phyloP scores from a whole-genome alignment of 2,329 filamentous ascomycete species.

The Hymenoscyphus fructigenus region DNA sequence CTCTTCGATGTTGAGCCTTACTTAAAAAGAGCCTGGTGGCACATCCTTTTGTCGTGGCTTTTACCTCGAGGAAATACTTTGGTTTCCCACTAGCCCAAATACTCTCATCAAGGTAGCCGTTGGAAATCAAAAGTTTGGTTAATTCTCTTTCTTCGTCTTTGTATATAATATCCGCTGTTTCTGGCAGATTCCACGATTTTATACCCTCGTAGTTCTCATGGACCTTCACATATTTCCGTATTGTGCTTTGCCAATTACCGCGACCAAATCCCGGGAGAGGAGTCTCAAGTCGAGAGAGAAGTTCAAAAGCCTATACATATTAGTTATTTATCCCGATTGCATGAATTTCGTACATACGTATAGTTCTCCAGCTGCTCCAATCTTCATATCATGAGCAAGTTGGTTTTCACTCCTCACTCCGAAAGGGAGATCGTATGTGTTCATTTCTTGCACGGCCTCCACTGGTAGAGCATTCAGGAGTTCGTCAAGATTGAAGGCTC shows the following conservation, averaged over 20 bases:
- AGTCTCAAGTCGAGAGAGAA: slow-evolving; percentile 24
- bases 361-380: slow-evolving; percentile 32
- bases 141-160: no score
- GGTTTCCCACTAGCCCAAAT: slow-evolving; percentile 26
- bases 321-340: slow-evolving; percentile 6
- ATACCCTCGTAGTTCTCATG: slow-evolving; percentile 32
- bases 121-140: no score
- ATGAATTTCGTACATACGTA: slow-evolving; percentile 23
- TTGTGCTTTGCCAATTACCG: slow-evolving; percentile 49
- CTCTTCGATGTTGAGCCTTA: slow-evolving; percentile 44
- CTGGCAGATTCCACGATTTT: no score
- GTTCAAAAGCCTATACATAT: slow-evolving; percentile 43
- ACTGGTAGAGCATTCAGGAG: slow-evolving; percentile 17
- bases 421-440: neutral
- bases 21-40: slow-evolving; percentile 48
- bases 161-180: no score
- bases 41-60: slow-evolving; percentile 43
- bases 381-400: slow-evolving; percentile 22
- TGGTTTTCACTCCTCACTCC: slow-evolving; percentile 19
- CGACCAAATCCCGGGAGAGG: slow-evolving; percentile 39
- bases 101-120: no score
- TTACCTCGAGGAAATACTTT: slow-evolving; percentile 52
- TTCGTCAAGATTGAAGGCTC: slow-evolving; percentile 12
- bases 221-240: slow-evolving; percentile 42
- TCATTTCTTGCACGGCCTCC: slow-evolving; percentile 3